Base-by-base conservation (phyloP, 495 filamentous ascomycete genomes). In the Geopyxis carbonaria region DNA sequence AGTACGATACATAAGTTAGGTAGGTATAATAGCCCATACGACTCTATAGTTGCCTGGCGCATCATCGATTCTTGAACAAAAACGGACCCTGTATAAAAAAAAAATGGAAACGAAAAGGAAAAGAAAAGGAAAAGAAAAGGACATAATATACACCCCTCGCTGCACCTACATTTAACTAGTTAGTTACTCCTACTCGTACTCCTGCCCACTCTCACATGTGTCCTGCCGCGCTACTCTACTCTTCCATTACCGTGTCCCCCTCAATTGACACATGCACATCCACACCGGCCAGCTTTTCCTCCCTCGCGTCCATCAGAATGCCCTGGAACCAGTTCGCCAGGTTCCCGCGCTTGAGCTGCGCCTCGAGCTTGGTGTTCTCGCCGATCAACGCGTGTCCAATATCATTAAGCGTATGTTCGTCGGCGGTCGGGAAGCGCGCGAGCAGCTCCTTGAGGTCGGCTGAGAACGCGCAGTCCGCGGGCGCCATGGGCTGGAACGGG, bases 191-290 rank as follows among this genome's bases (percentile, higher is more conserved):
- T n/a, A n/a, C n/a, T n/a, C n/a, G n/a, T n/a, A n/a, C n/a, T n/a
- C n/a, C n/a, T n/a, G n/a, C n/a, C n/a, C n/a, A n/a, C n/a, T n/a
- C n/a, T n/a, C n/a, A n/a, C n/a, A n/a, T n/a, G n/a, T n/a, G n/a
- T n/a, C n/a, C n/a, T n/a, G n/a, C n/a, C n/a, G n/a, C n/a, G n/a
- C n/a, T n/a, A n/a, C n/a, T n/a, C n/a, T n/a, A n/a, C n/a, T n/a
- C n/a, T n/a, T n/a, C 47, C 13, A 31, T 37, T 41, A 21, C 5
- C 36, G 5, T 22, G n/a, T 27, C 38, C 13, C 65, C 2, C 69
- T 70, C 21, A 50, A 61, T 5, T 65, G 68, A 38, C 44, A 68
- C 2, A 30, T 50, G 50, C 16, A 24, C 24, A 22, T 31, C 21
- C 37, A 40, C 4, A 36, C 21, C 38, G 19, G 22, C 13, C 50